Percentiles rank a stretch among this genome's conserved stretches.
Conservation (phyloP, 768 basidiomycete genomes). For the Tylopilus balloui region DNA sequence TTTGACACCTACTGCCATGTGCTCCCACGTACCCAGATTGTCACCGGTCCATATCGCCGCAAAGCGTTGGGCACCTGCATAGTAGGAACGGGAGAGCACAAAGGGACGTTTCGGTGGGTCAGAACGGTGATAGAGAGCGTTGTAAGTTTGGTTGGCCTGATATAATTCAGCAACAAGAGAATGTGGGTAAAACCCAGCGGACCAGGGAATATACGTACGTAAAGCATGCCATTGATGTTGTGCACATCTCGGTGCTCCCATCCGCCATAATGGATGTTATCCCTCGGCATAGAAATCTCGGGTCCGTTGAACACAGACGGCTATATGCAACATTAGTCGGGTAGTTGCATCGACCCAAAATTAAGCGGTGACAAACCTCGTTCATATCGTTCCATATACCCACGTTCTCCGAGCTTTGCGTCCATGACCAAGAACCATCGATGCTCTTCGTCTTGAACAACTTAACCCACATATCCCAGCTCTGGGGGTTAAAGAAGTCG, state of each 20-base stretch:
- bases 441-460: constrained; percentile 66
- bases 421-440: constrained; percentile 67
- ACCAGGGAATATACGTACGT: constrained; percentile 41
- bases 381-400: constrained; percentile 99
- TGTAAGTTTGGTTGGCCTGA: constrained; percentile 79
- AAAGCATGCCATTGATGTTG: constrained; percentile 96
- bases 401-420: constrained; percentile 73
- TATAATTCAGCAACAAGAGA: background rate
- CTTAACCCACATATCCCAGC: constrained; percentile 87
- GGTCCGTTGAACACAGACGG: constrained; percentile 99
- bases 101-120: constrained; percentile 81
- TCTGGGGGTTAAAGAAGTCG: constrained; percentile 90
- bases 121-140: constrained; percentile 74
- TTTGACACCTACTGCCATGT: constrained; percentile 89
- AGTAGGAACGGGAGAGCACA: constrained; percentile 94
- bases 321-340: constrained; percentile 35
- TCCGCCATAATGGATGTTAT: constrained; percentile 80
- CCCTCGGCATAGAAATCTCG: constrained; percentile 81
- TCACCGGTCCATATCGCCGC: constrained; percentile 99
- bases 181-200: background rate
- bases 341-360: background rate
- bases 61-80: constrained; percentile 89
- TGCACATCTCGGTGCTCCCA: constrained; percentile 99
- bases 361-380: constrained; percentile 55
- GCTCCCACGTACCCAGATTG: constrained; percentile 96